Conservation (phyloP, 2,329 filamentous ascomycete species). For the Nemania diffusa region DNA sequence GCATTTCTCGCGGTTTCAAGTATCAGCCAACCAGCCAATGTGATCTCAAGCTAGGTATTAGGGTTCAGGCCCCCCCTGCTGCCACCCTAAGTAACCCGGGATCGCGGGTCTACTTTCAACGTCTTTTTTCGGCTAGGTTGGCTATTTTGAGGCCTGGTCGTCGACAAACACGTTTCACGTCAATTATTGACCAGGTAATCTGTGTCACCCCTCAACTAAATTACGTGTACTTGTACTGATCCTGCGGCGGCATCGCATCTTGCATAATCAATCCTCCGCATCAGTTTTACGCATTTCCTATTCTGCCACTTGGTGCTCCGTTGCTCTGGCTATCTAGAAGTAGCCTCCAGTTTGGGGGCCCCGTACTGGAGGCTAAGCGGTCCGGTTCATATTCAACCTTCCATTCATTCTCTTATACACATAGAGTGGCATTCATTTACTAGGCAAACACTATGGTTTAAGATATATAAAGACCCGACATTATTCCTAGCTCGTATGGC, state of each 20-base stretch:
- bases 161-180: not conserved
- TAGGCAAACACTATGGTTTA: too few species aligned
- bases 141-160: slow-evolving; percentile 13
- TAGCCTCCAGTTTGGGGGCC: too few species aligned
- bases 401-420: too few species aligned
- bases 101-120: not conserved
- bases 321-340: not conserved
- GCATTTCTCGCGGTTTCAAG: slow-evolving; percentile 31
- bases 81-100: not conserved
- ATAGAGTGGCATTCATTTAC: too few species aligned
- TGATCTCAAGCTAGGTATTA: slow-evolving; percentile 7
- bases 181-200: not conserved
- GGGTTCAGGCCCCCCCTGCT: not conserved
- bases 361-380: too few species aligned
- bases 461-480: too few species aligned
- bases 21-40: slow-evolving; percentile 16
- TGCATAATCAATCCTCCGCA: not conserved
- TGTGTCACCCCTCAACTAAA: too few species aligned
- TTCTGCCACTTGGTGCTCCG: not conserved
- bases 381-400: too few species aligned
- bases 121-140: not conserved
- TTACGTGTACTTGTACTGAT: not conserved
- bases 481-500: too few species aligned
- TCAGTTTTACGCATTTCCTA: not conserved
- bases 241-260: not conserved